A percentile compares a stretch with the other conserved stretches of the same genome.
phyloP scores from a whole-genome alignment of 805 yeast genomes.

The Cyberlindnera suaveolens region DNA sequence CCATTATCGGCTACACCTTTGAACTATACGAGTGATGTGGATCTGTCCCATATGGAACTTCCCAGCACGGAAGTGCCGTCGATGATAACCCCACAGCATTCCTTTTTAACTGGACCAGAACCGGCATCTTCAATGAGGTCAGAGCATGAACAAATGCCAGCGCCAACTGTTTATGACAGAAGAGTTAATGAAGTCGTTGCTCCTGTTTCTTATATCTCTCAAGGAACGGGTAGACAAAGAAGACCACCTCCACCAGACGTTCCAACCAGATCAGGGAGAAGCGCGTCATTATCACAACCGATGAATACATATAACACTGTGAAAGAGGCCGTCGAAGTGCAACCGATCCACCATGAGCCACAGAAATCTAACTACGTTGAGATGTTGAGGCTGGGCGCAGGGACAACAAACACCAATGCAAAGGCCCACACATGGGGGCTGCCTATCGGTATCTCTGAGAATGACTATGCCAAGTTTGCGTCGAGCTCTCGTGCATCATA shows the following conservation, averaged over 20 bases:
- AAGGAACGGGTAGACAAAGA: constrained; percentile 15
- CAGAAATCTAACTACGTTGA: constrained; percentile 45
- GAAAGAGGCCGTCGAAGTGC: constrained; percentile 7
- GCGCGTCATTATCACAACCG: constrained; percentile 26
- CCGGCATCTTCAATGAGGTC: constrained; percentile 1
- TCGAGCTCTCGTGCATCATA: constrained; percentile 9
- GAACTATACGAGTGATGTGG: constrained; percentile 4
- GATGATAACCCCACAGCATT: constrained; percentile 5
- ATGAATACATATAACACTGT: constrained; percentile 13
- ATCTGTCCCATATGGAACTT: neutral
- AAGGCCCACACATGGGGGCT: constrained; percentile 42
- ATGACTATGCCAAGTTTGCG: constrained; percentile 26
- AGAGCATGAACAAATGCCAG: neutral
- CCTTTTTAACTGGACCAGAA: constrained; percentile 1
- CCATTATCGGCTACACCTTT: neutral
- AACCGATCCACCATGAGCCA: constrained; percentile 32
- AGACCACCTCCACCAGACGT: constrained; percentile 30
- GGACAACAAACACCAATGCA: constrained; percentile 43
- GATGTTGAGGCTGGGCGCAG: constrained; percentile 35
- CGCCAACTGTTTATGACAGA: constrained; percentile 29
- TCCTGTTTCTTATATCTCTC: constrained; percentile 22
- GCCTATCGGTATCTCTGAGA: constrained; percentile 50
- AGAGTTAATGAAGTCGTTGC: constrained; percentile 30
- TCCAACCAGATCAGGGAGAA: constrained; percentile 31
- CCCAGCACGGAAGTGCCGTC: neutral